Evolutionary conservation across 2,329 filamentous ascomycete genomes (phyloP).

Genomic region (Curvularia spicifera): DNA sequence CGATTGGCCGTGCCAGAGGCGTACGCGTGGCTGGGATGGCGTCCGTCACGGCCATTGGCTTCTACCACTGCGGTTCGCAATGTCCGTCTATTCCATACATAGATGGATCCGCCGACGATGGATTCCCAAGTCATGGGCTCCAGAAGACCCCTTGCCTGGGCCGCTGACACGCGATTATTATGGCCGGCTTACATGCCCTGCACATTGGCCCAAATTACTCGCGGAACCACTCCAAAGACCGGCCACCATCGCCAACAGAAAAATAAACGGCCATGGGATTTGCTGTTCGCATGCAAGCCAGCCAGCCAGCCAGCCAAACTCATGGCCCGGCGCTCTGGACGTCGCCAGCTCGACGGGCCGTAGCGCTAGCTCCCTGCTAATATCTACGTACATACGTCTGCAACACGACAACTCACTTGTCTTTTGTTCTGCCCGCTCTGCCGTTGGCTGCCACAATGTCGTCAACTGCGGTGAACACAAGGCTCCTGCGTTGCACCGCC

Average conservation of each 20-base stretch:
- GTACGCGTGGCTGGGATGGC: not conserved
- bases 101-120: not conserved
- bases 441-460: not conserved
- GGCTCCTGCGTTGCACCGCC: slow-evolving; percentile 5
- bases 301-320: not conserved
- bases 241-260: slow-evolving; percentile 5
- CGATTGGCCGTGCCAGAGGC: not conserved
- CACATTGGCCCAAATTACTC: slow-evolving; percentile 4
- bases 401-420: slow-evolving; percentile 3
- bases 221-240: not conserved
- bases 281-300: not conserved
- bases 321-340: slow-evolving; percentile 14
- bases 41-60: not conserved
- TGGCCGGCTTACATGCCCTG: slow-evolving; percentile 8
- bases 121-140: slow-evolving; percentile 2
- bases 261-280: not conserved
- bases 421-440: not conserved
- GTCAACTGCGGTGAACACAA: slow-evolving; percentile 5
- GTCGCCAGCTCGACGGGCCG: slow-evolving; percentile 23
- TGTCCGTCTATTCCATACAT: not conserved
- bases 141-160: not conserved
- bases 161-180: slow-evolving; percentile 1
- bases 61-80: not conserved
- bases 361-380: slow-evolving; percentile 26
- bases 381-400: slow-evolving; percentile 1